Percentiles rank a stretch among this genome's conserved stretches.
Evolutionary conservation across 208 protist genomes (phyloP).

Genomic region (Phytomonas francai): DNA sequence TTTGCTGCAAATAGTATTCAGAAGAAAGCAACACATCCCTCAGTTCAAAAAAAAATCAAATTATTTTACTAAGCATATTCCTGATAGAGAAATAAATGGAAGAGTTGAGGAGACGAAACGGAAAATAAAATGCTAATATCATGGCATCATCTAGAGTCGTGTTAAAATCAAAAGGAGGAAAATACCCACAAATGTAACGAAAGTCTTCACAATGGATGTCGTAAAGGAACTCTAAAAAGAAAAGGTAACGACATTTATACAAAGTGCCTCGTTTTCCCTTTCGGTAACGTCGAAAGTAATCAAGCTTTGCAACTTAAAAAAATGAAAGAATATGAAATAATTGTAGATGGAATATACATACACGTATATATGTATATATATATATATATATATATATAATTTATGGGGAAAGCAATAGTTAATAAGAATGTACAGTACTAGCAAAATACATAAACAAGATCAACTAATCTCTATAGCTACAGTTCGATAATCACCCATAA

Average conservation of each 20-base stretch:
- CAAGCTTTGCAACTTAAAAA: neutral
- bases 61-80: neutral
- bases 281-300: neutral
- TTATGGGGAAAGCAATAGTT: conserved; percentile 4
- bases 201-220: neutral
- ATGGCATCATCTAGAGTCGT: neutral
- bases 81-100: neutral
- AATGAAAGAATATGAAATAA: conserved; percentile 8
- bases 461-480: neutral
- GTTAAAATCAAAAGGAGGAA: neutral
- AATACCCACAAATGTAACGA: neutral
- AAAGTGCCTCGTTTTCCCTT: neutral
- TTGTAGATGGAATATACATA: neutral
- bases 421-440: conserved; percentile 13
- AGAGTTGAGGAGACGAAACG: neutral
- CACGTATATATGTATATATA: neutral
- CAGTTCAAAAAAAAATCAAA: neutral
- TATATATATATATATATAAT: conserved; percentile 7
- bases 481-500: neutral
- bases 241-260: neutral
- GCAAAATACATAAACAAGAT: neutral
- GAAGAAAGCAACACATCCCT: neutral
- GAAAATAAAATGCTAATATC: neutral
- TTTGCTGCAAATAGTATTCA: neutral
- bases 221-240: neutral